phyloP scores from a whole-genome alignment of 1,139 yeast species.

The Scheffersomyces stambukii region DNA sequence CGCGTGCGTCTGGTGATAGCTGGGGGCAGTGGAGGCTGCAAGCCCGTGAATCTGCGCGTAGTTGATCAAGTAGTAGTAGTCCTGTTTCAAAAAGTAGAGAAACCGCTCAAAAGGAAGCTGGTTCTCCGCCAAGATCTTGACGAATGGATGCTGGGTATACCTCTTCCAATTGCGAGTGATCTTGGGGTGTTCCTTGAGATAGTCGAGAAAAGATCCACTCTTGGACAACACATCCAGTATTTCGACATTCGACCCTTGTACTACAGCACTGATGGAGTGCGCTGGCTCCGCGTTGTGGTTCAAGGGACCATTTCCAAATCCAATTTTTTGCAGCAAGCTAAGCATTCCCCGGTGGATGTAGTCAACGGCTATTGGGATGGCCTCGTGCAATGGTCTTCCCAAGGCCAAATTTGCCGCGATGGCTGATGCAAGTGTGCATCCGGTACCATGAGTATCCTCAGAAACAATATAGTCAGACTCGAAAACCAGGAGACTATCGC shows the following conservation, averaged over 20 bases:
- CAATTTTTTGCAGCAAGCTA: conserved; percentile 32
- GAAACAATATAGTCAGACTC: conserved; percentile 48
- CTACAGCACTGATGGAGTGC: conserved; percentile 8
- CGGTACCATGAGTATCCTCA: conserved; percentile 79
- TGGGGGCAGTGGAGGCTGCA: conserved; percentile 62
- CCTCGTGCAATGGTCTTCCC: conserved; percentile 37
- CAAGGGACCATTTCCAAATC: conserved; percentile 70
- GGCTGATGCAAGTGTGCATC: conserved; percentile 82
- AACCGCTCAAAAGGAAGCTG: conserved; percentile 49
- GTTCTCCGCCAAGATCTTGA: conserved; percentile 49
- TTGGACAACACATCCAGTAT: conserved; percentile 3
- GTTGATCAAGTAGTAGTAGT: conserved; percentile 63
- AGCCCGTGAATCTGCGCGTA: conserved; percentile 68
- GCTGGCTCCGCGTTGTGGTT: conserved; percentile 45
- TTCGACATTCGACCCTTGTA: conserved; percentile 6
- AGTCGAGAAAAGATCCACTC: conserved; percentile 28
- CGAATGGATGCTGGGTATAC: conserved; percentile 63
- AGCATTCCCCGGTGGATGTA: conserved; percentile 67
- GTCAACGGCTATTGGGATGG: conserved; percentile 56
- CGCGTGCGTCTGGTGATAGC: conserved; percentile 45
- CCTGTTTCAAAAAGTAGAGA: conserved; percentile 62
- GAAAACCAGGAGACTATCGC: conserved; percentile 37
- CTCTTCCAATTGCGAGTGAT: conserved; percentile 53
- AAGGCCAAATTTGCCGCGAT: conserved; percentile 73
- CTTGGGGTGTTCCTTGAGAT: conserved; percentile 52